Percentiles rank a stretch among this genome's conserved stretches.
phyloP scores from a whole-genome alignment of 805 yeast genomes.

The Candida maltosa region DNA sequence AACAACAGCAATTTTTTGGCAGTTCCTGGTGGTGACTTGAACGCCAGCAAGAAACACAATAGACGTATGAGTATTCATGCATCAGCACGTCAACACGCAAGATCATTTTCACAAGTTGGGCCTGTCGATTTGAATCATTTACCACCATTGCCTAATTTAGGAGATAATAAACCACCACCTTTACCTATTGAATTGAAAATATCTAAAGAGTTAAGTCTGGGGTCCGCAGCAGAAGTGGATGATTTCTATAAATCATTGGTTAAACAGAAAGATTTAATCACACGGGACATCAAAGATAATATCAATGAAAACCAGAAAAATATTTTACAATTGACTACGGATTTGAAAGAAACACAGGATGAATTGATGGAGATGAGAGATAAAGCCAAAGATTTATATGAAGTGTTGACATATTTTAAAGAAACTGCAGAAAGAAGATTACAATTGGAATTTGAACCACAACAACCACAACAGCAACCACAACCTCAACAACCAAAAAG shows the following conservation, averaged over 20 bases:
- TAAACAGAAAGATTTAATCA: constrained; percentile 47
- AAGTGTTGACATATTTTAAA: constrained; percentile 54
- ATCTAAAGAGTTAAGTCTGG: constrained; percentile 47
- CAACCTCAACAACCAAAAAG: constrained; percentile 9
- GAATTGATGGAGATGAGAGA: constrained; percentile 62
- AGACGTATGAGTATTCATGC: constrained; percentile 37
- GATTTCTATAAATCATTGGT: constrained; percentile 57
- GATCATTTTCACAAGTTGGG: constrained; percentile 18
- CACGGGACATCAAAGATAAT: constrained; percentile 54
- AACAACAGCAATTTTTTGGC: neutral
- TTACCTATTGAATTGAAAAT: constrained; percentile 15
- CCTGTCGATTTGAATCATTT: constrained; percentile 20
- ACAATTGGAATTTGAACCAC: constrained; percentile 38
- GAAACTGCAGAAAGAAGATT: constrained; percentile 59
- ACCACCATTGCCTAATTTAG: constrained; percentile 30
- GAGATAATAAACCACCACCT: constrained; percentile 8
- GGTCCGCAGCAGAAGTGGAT: constrained; percentile 71
- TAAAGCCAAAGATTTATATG: constrained; percentile 57
- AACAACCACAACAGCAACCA: constrained; percentile 4
- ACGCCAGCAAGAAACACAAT: constrained; percentile 15
- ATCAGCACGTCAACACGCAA: constrained; percentile 31
- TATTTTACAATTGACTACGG: constrained; percentile 56
- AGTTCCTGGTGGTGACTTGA: constrained; percentile 5
- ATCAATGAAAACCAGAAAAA: constrained; percentile 63
- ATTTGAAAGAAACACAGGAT: constrained; percentile 59